A percentile compares a stretch with the other conserved stretches of the same genome.
phyloP scores from a whole-genome alignment of 306 rosid species.

The Gastrolobium villosum region DNA sequence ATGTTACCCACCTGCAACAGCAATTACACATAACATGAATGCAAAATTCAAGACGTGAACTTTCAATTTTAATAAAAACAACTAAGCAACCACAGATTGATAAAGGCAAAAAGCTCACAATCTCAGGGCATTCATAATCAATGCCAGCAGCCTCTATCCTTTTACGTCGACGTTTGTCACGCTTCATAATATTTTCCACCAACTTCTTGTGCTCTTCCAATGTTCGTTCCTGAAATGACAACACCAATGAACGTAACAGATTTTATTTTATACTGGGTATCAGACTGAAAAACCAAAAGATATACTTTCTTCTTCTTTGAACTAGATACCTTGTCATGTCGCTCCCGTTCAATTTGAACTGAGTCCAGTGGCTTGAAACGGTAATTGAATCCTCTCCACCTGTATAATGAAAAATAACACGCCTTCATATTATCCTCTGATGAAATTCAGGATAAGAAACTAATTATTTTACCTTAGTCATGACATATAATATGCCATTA shows the following conservation, averaged over 20 bases:
- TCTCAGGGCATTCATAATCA: constrained; percentile 85
- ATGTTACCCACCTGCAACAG: constrained; percentile 67
- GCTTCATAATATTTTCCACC: constrained; percentile 70
- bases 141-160: constrained; percentile 86
- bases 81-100: background rate
- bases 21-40: constrained; percentile 21
- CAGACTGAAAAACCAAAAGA: background rate
- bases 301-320: background rate
- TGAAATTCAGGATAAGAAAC: constrained; percentile 6
- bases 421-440: background rate
- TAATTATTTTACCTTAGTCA: background rate
- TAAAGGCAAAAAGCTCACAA: constrained; percentile 62
- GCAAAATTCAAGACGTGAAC: background rate
- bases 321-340: constrained; percentile 70
- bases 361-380: constrained; percentile 64
- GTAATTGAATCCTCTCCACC: constrained; percentile 82
- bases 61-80: background rate
- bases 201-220: constrained; percentile 72
- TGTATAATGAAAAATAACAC: constrained; percentile 30
- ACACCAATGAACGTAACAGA: background rate
- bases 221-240: constrained; percentile 75
- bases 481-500: background rate
- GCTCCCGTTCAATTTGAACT: constrained; percentile 68
- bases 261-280: background rate
- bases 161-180: constrained; percentile 64